Evolutionary conservation across 345 rosid species (phyloP).

Genomic region (Rubroshorea leprosula): DNA sequence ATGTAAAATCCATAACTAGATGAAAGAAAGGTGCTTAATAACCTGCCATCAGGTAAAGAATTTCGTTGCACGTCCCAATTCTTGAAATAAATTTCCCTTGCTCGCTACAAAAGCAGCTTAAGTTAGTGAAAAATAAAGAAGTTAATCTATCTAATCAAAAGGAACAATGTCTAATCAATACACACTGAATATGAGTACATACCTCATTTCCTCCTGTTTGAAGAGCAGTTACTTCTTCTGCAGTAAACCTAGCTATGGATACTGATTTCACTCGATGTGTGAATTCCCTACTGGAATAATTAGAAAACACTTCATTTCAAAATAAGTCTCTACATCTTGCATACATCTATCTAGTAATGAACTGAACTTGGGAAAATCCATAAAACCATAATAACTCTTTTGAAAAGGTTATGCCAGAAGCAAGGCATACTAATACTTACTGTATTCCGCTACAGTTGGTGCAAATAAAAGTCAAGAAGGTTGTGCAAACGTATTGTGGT

Average conservation of each 20-base stretch:
- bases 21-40: conserved; percentile 13
- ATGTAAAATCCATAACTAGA: background rate
- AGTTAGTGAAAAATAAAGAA: background rate
- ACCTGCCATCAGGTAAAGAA: conserved; percentile 84
- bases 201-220: conserved; percentile 89
- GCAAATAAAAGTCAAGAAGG: conserved; percentile 85
- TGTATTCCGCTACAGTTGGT: conserved; percentile 81
- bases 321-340: background rate
- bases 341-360: background rate
- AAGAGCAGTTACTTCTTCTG: conserved; percentile 76
- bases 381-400: too few species aligned
- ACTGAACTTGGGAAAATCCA: background rate
- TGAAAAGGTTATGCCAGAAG: background rate
- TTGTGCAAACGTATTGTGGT: conserved; percentile 92
- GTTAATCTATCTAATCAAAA: background rate
- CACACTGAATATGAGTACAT: too few species aligned
- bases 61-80: conserved; percentile 64
- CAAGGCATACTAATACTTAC: conserved; percentile 33
- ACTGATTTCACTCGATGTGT: conserved; percentile 87
- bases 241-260: conserved; percentile 82
- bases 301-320: background rate
- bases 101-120: conserved; percentile 43
- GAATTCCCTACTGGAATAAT: conserved; percentile 66
- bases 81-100: conserved; percentile 65
- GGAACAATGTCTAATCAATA: background rate